Conservation (phyloP, 495 filamentous ascomycete genomes). For the Chaetomidium leptoderma region DNA sequence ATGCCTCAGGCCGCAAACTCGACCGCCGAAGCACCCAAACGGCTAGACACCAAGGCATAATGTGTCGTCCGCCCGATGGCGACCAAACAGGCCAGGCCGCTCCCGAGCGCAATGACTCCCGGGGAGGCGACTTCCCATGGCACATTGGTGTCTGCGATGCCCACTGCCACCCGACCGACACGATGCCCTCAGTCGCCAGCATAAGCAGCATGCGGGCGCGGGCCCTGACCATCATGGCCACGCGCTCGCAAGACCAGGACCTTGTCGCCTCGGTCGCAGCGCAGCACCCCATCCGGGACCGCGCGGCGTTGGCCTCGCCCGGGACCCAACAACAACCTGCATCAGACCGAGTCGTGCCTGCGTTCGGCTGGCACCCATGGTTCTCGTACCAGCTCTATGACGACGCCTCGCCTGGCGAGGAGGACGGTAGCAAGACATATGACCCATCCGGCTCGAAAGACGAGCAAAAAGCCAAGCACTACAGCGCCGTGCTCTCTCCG, state of each 20-base stretch:
- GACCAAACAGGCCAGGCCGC: neutral
- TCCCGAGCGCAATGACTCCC: neutral
- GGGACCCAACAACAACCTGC: neutral
- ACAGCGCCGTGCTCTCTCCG: slow-evolving; percentile 58
- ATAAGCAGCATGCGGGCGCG: slow-evolving; percentile 75
- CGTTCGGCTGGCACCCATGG: slow-evolving; percentile 99
- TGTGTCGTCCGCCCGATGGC: slow-evolving; percentile 21
- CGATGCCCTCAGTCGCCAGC: slow-evolving; percentile 63
- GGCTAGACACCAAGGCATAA: neutral
- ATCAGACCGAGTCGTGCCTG: slow-evolving; percentile 61
- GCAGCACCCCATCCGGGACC: slow-evolving; percentile 33
- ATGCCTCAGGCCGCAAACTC: neutral
- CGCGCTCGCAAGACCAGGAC: slow-evolving; percentile 78
- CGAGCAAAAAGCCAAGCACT: slow-evolving; percentile 62
- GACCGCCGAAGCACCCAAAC: neutral
- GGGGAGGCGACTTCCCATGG: slow-evolving; percentile 63
- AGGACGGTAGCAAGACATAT: slow-evolving; percentile 35
- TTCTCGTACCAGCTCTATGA: slow-evolving; percentile 86
- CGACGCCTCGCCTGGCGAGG: slow-evolving; percentile 49
- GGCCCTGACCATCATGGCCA: slow-evolving; percentile 82
- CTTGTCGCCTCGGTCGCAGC: slow-evolving; percentile 69
- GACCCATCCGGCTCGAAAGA: slow-evolving; percentile 27
- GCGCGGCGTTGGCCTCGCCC: slow-evolving; percentile 13
- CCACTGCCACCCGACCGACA: slow-evolving; percentile 98
- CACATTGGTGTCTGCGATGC: slow-evolving; percentile 81